Base-by-base conservation (phyloP, 257 asterid species). In the Rubia yunnanensis region DNA sequence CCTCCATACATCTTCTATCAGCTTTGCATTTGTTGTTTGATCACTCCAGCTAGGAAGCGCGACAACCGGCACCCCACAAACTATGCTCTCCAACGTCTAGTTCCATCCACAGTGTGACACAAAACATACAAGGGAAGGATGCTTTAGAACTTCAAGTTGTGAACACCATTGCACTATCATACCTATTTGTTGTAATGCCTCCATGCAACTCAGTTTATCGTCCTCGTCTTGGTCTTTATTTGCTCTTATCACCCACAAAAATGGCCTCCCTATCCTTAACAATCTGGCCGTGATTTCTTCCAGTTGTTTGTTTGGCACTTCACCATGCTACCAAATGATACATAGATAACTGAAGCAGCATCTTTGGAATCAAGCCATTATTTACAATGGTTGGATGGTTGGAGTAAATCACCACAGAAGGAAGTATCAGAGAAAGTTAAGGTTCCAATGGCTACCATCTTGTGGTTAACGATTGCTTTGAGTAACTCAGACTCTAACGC, bases 161-260 rank as follows among this genome's bases (percentile, higher is more conserved):
- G 84, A 67, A 60, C 84, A 76, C 84, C 84, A 76, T 67, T 74
- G 73, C 11, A 76, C 73, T 44, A 79, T 76, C 63, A 55, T 76
- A 17, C 54, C 84, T 72, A 10, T 66, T 63, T 67, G 56, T 17
- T 72, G 64, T 49, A 73, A 31, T 52, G 66, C 79, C 66, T 65
- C 60, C 63, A 60, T 48, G 48, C 76, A 66, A 27, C 72, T 76
- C 38, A 66, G n/a, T 15, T 72, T 69, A 0, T 67, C 70, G 54
- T 58, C 70, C 24, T 66, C 54, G 27, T 4, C 38, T 1, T 22
- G 26, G 6, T 67, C 65, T 41, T 50, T 55, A 3, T 56, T 56
- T 11, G 30, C 76, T 50, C 79, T 50, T 35, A 79, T 67, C 7
- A 76, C 81, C 84, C 81, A 79, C 60, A 79, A 67, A 38, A 79